Conservation (phyloP, 495 filamentous ascomycete species). For the Tuber brumale region DNA sequence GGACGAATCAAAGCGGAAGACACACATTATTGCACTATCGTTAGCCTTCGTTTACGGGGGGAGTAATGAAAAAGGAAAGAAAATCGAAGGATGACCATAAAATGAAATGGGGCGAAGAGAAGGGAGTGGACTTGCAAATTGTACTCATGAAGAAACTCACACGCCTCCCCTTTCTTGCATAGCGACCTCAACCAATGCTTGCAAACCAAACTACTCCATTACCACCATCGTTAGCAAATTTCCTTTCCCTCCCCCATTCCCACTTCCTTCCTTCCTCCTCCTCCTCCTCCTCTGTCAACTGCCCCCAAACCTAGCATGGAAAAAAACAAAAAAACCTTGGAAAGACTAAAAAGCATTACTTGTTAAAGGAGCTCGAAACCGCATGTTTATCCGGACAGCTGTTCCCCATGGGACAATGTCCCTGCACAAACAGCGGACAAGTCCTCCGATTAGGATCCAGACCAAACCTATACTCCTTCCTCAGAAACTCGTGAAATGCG, state of each 20-base stretch:
- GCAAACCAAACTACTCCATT: constrained; percentile 60
- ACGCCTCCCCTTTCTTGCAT: constrained; percentile 91
- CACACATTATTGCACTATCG: neutral
- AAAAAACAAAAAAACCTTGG: neutral
- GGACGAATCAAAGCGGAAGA: neutral
- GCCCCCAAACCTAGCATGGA: neutral
- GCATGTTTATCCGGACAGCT: constrained; percentile 40
- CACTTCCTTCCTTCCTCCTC: neutral
- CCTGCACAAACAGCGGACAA: constrained; percentile 41
- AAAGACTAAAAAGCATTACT: constrained; percentile 19
- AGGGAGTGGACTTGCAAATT: constrained; percentile 54
- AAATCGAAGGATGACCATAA: neutral
- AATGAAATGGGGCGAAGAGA: neutral
- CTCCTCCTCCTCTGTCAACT: neutral
- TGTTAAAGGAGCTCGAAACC: constrained; percentile 36
- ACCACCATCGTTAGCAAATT: constrained; percentile 14
- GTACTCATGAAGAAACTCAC: constrained; percentile 97
- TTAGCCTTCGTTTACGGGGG: neutral
- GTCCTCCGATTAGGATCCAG: constrained; percentile 40
- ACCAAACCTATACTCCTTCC: constrained; percentile 42
- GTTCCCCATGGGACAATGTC: constrained; percentile 41
- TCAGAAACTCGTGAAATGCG: constrained; percentile 41
- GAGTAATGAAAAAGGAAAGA: neutral
- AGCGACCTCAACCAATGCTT: constrained; percentile 97
- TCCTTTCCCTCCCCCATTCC: constrained; percentile 1